phyloP scores from a whole-genome alignment of 2,329 filamentous ascomycete species.

The Botrytis elliptica region DNA sequence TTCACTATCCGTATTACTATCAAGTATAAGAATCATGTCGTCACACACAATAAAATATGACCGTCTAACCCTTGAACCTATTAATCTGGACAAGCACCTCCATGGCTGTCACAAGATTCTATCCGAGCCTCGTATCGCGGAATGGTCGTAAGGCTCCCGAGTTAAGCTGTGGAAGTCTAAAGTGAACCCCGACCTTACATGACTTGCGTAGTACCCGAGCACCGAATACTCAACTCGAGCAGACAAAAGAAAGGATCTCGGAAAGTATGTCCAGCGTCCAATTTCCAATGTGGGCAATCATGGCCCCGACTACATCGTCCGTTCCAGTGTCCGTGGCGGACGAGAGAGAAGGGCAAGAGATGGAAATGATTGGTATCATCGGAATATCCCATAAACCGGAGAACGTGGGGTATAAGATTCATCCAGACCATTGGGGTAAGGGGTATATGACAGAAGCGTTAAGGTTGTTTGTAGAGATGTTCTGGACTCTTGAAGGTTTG shows the following conservation, averaged over 20 bases:
- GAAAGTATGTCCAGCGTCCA: not conserved
- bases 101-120: not conserved
- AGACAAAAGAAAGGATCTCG: not conserved
- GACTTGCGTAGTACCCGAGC: not conserved
- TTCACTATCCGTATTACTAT: not conserved
- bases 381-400: constrained; percentile 7
- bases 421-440: constrained; percentile 25
- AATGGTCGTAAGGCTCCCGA: constrained; percentile 12
- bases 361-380: constrained; percentile 18
- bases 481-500: constrained; percentile 15
- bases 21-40: not conserved
- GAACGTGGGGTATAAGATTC: constrained; percentile 27
- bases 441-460: constrained; percentile 28
- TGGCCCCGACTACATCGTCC: not conserved
- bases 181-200: not conserved
- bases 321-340: not conserved
- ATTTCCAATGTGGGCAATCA: constrained; percentile 2
- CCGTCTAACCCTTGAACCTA: constrained; percentile 5
- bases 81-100: not conserved
- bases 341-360: not conserved
- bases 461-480: constrained; percentile 21
- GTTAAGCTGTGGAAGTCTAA: not conserved
- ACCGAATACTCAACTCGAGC: not conserved
- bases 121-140: not conserved
- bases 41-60: not conserved